Evolutionary conservation across 139 green algal species (phyloP), one percentile per base, ranked within the genome.

Genomic region (Coccomyxa sp.): DNA sequence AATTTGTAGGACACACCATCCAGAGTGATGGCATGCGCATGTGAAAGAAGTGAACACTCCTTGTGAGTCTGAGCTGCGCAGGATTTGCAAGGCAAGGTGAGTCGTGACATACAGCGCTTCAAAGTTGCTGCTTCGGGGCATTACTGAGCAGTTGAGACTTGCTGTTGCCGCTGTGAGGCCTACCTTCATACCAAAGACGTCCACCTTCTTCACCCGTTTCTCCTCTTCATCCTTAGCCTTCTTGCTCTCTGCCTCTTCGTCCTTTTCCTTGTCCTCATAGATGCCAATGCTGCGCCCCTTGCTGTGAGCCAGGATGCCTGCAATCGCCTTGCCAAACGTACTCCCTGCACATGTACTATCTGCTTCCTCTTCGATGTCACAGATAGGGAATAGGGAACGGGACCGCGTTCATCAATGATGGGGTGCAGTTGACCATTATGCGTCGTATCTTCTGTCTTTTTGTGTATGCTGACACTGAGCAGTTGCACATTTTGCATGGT

Each of bases 311-410:
- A 88, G 68, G 31, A 81, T 64, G 39, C 84, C 82, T 0, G 58
- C 40, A n/a, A 89, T 78, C 40, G 55, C 31, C 76, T 76, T 81
- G 35, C 84, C 84, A 70, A 88, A 88, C 0, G 84, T 88, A 34
- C 88, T 55, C 6, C 38, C 84, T 55, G 86, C 84, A 0, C 5
- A n/a, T n/a, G n/a, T n/a, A n/a, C n/a, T n/a, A n/a, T n/a, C n/a
- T n/a, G n/a, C n/a, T n/a, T n/a, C n/a, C n/a, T n/a, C n/a, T n/a
- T n/a, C n/a, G n/a, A n/a, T n/a, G n/a, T n/a, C n/a, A n/a, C n/a
- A n/a, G n/a, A n/a, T n/a, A n/a, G n/a, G n/a, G n/a, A n/a, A n/a
- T n/a, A n/a, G n/a, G n/a, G n/a, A n/a, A n/a, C n/a, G n/a, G n/a
- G n/a, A n/a, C n/a, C n/a, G n/a, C n/a, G n/a, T n/a, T 18, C 50